Conservation (phyloP, 176 grass and related monocot species). For the Zoysia japonica region DNA sequence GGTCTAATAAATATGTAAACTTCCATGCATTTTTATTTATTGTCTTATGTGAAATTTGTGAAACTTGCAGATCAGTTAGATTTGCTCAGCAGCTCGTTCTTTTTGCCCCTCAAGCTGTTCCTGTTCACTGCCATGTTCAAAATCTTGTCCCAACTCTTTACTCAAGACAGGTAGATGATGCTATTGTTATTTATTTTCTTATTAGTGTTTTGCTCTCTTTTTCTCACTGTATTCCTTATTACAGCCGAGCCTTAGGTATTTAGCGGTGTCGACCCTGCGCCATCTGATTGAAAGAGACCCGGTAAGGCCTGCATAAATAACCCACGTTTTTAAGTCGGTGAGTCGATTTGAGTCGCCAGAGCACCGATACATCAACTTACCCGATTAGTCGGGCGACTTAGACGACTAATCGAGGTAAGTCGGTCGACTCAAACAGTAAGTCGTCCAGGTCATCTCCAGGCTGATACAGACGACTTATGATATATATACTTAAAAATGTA, state of each 20-base stretch:
- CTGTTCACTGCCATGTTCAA: slow-evolving; percentile 88
- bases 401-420: too few species aligned
- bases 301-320: slow-evolving; percentile 52
- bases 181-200: slow-evolving; percentile 26
- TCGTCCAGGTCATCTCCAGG: too few species aligned
- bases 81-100: slow-evolving; percentile 98
- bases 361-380: too few species aligned
- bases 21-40: slow-evolving; percentile 25
- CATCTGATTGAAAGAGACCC: slow-evolving; percentile 93
- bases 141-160: slow-evolving; percentile 78
- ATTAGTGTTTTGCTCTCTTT: slow-evolving; percentile 30
- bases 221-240: slow-evolving; percentile 28
- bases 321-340: too few species aligned
- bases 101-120: slow-evolving; percentile 97
- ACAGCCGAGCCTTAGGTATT: slow-evolving; percentile 93
- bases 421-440: too few species aligned
- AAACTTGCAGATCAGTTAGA: slow-evolving; percentile 79
- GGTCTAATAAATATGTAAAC: slow-evolving; percentile 25
- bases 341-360: too few species aligned
- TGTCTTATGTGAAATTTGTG: slow-evolving; percentile 35
- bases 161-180: slow-evolving; percentile 81
- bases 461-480: too few species aligned
- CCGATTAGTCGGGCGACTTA: too few species aligned
- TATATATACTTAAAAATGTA: too few species aligned
- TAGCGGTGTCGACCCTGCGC: slow-evolving; percentile 73